Conservation (phyloP, 148 eudicot species). For the Amaranthus palmeri region DNA sequence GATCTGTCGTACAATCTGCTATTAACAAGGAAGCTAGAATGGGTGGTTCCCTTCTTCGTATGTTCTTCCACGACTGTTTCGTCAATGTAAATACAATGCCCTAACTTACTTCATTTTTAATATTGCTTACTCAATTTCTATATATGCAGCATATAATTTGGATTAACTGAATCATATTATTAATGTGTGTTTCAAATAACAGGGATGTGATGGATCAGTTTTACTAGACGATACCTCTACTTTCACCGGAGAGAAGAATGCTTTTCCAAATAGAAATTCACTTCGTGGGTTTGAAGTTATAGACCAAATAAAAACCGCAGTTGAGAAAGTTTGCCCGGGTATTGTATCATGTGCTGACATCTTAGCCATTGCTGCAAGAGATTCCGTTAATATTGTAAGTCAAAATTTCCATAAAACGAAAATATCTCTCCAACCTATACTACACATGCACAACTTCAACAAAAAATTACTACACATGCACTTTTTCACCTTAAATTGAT, state of each 20-base stretch:
- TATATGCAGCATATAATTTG: too few relatives aligned
- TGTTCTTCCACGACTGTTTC: constrained; percentile 88
- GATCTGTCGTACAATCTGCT: constrained; percentile 48
- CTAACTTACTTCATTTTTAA: neutral
- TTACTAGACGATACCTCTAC: constrained; percentile 65
- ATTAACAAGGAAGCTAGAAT: constrained; percentile 61
- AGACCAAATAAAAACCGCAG: constrained; percentile 63
- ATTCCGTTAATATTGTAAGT: constrained; percentile 59
- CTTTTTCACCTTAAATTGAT: too few relatives aligned
- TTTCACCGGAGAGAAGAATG: constrained; percentile 59
- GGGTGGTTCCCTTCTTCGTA: constrained; percentile 87
- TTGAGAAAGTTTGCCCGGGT: constrained; percentile 68
- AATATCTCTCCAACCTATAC: too few relatives aligned
- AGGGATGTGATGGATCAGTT: constrained; percentile 89
- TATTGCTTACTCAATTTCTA: neutral
- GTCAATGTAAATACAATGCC: constrained; percentile 45
- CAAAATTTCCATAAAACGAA: too few relatives aligned
- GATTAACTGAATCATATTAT: too few relatives aligned
- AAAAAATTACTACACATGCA: too few relatives aligned
- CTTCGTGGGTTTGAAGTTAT: constrained; percentile 69
- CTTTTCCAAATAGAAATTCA: constrained; percentile 55
- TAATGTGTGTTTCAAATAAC: neutral
- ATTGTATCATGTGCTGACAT: constrained; percentile 87
- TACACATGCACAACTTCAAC: too few relatives aligned
- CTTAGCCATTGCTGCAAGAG: constrained; percentile 66